phyloP scores from a whole-genome alignment of 139 green algal species.

The Dunaliella primolecta region DNA sequence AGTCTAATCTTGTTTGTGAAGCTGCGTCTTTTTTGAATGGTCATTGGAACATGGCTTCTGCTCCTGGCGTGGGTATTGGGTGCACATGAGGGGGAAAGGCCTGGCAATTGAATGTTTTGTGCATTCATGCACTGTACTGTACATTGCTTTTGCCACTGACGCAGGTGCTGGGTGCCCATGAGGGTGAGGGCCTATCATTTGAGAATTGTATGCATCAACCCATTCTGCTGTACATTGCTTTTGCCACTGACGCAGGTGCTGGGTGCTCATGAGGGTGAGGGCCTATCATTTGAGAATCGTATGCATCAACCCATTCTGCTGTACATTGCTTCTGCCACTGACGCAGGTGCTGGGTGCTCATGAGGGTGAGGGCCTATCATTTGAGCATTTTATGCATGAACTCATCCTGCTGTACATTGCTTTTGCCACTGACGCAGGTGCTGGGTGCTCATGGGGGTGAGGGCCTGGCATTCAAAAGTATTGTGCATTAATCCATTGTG shows the following conservation, averaged over 20 bases:
- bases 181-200: background rate
- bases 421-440: background rate
- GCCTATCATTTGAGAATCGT: constrained; percentile 54
- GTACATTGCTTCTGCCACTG: background rate
- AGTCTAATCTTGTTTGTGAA: too few relatives aligned
- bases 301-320: background rate
- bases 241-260: constrained; percentile 53
- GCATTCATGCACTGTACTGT: background rate
- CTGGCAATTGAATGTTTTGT: constrained; percentile 49
- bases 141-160: background rate
- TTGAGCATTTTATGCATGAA: too few relatives aligned
- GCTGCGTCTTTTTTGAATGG: too few relatives aligned
- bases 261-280: constrained; percentile 72
- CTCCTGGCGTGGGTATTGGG: constrained; percentile 49
- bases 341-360: constrained; percentile 61
- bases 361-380: constrained; percentile 71
- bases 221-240: background rate
- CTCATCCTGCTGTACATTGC: background rate
- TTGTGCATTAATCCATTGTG: background rate
- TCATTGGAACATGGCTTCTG: background rate
- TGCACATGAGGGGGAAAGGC: constrained; percentile 71
- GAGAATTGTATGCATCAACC: background rate
- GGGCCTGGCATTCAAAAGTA: constrained; percentile 62
- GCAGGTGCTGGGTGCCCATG: background rate
- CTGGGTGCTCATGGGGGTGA: constrained; percentile 73